Base-by-base conservation (phyloP, 306 rosid genomes). In the Calophaca sinica region DNA sequence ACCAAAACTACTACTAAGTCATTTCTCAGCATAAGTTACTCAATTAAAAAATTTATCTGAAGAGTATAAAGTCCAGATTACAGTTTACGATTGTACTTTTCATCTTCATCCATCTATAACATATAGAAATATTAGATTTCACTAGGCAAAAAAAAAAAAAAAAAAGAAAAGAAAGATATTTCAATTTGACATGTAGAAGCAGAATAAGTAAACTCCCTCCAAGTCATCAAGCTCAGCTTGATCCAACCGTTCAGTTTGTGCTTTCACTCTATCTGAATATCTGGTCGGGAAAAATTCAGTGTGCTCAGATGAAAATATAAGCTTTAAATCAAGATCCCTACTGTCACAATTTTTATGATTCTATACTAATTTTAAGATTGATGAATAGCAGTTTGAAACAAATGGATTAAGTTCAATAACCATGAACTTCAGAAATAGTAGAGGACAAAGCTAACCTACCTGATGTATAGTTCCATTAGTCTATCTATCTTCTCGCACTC, bases 41-140 rank as follows among this genome's bases (percentile, higher is more conserved):
- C 14, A 5, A 68, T 52, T 80, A 64, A 73, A 65, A 58, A 39
- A 48, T 9, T 55, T 72, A 87, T 97, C 94, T 94, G 98, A 77
- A 94, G 94, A 44, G 97, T 94, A 78, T 91, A 94, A 76, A 94
- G 98, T 68, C 98, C 97, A 82, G 98, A 86, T 79, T 94, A 97
- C 67, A 94, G 87, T 77, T 86, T 94, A 44, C 92, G 90, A 35
- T 91, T 94, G 90, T 94, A 94, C 86, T 84, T 94, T 71, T 94
- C 96, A 63, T 94, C 98, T 51, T 91, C 98, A 73, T 94, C 96
- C 91, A 94, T 87, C 98, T 94, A 82, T 51, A 58, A 62, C 42
- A n/a, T n/a, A n/a, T 33, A 79, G 35, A 60, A 84, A 36, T 42
- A 29, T 75, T 39, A 76, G 4, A 38, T 32, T 39, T 31, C 3